These are phyloP conservation scores for Daldinia vernicosa DNA, from an alignment of 495 filamentous ascomycete genomes.

Conservation along the genomic window DNA sequence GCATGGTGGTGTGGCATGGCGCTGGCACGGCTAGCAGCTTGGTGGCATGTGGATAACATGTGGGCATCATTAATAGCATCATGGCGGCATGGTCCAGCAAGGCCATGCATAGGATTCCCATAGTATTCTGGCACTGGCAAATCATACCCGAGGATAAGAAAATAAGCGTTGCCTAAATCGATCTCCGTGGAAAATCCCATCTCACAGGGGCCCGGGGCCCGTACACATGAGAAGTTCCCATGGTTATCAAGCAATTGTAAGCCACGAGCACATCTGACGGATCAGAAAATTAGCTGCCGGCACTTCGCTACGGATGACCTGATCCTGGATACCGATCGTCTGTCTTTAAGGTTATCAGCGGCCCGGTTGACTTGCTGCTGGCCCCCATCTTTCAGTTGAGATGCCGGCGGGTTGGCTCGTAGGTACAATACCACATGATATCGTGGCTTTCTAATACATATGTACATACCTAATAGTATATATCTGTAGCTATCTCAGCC, in stretches of 20 bases:
- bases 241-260: conserved; percentile 19
- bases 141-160: conserved; percentile 12
- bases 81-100: not conserved
- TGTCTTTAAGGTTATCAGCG: conserved; percentile 1
- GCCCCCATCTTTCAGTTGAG: not conserved
- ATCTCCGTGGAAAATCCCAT: conserved; percentile 8
- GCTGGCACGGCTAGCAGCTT: not conserved
- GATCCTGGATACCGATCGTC: conserved; percentile 1
- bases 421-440: not conserved
- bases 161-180: conserved; percentile 21
- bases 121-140: conserved; percentile 27
- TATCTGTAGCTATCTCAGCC: conserved; percentile 22
- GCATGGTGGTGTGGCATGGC: not conserved
- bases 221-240: conserved; percentile 5
- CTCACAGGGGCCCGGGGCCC: not conserved
- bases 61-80: conserved; percentile 32
- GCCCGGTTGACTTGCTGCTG: conserved; percentile 1
- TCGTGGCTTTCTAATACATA: not conserved
- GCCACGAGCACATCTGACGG: conserved; percentile 10
- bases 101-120: conserved; percentile 5
- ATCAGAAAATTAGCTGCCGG: no score
- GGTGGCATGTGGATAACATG: conserved; percentile 16
- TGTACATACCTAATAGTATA: not conserved
- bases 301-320: not conserved
- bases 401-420: not conserved